Conservation (phyloP, 805 yeast species). For the Yamadazyma olivae region DNA sequence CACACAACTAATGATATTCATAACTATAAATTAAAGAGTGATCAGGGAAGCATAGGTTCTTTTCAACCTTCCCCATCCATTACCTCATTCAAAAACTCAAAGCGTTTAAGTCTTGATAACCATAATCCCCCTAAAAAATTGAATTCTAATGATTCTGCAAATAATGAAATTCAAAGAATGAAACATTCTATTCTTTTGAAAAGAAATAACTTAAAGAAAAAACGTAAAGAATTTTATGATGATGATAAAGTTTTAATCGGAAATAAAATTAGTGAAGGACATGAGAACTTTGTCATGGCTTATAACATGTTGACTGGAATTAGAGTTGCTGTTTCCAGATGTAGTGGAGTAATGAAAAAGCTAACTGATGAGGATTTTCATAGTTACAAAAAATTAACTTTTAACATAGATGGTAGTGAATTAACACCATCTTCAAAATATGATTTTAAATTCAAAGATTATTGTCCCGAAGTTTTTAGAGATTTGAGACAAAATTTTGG, state of each 20-base stretch:
- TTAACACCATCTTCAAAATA: slow-evolving; percentile 90
- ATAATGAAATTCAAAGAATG: slow-evolving; percentile 48
- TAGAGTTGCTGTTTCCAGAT: slow-evolving; percentile 88
- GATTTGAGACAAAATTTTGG: slow-evolving; percentile 78
- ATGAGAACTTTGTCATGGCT: slow-evolving; percentile 88
- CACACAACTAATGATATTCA: slow-evolving; percentile 13
- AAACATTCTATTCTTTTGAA: slow-evolving; percentile 45
- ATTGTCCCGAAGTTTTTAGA: slow-evolving; percentile 90
- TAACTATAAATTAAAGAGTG: slow-evolving; percentile 7
- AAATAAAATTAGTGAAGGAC: slow-evolving; percentile 86
- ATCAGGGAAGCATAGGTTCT: slow-evolving; percentile 2
- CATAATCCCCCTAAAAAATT: slow-evolving; percentile 2
- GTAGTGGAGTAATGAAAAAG: slow-evolving; percentile 80
- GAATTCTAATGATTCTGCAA: slow-evolving; percentile 21
- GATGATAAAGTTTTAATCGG: slow-evolving; percentile 68
- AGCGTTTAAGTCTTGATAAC: neutral
- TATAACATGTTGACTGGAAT: slow-evolving; percentile 98
- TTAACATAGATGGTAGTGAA: slow-evolving; percentile 84
- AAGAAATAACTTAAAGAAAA: slow-evolving; percentile 40
- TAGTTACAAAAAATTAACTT: slow-evolving; percentile 74
- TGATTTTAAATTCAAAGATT: slow-evolving; percentile 95
- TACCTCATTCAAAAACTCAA: slow-evolving; percentile 2
- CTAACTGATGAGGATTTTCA: slow-evolving; percentile 69
- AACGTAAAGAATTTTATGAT: slow-evolving; percentile 38
- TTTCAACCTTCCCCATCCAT: slow-evolving; percentile 1